Conservation (phyloP, 768 basidiomycete genomes). For the Peribolospora baueri region DNA sequence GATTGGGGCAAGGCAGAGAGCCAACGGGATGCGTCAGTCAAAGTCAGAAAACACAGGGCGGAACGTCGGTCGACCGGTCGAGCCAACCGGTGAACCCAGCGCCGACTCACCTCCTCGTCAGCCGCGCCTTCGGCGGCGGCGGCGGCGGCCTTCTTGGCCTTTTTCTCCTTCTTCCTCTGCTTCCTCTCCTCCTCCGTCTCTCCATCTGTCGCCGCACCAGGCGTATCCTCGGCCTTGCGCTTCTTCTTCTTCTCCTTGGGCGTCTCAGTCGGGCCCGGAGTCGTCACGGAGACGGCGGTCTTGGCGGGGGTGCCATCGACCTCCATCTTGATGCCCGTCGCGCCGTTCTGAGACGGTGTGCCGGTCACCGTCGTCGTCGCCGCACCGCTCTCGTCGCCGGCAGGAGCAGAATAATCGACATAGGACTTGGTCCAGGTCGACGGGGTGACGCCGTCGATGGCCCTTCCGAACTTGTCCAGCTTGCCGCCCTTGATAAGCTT, state of each 20-base stretch:
- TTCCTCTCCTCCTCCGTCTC: constrained; percentile 13
- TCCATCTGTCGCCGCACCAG: background rate
- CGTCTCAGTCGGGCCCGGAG: constrained; percentile 14
- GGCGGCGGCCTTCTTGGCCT: constrained; percentile 27
- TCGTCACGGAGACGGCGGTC: constrained; percentile 5
- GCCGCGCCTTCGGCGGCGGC: constrained; percentile 27
- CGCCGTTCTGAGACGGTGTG: constrained; percentile 2
- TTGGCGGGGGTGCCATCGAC: constrained; percentile 5
- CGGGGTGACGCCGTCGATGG: constrained; percentile 65
- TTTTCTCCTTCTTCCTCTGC: constrained; percentile 21
- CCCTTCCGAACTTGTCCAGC: constrained; percentile 82
- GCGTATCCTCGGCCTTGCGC: constrained; percentile 34
- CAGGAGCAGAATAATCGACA: constrained; percentile 41
- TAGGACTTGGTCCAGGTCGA: constrained; percentile 78
- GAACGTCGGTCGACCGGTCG: background rate
- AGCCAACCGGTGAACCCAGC: constrained; percentile 15
- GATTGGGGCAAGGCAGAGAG: constrained; percentile 12
- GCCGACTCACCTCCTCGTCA: constrained; percentile 14
- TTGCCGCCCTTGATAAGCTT: constrained; percentile 97
- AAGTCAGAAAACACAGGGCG: too few species aligned
- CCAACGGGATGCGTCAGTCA: background rate
- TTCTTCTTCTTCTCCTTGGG: constrained; percentile 54
- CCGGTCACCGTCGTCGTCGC: constrained; percentile 5
- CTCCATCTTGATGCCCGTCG: constrained; percentile 4
- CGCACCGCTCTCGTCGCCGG: constrained; percentile 13